Evolutionary conservation across 257 asterid genomes (phyloP).

Genomic region (Eucommia ulmoides): DNA sequence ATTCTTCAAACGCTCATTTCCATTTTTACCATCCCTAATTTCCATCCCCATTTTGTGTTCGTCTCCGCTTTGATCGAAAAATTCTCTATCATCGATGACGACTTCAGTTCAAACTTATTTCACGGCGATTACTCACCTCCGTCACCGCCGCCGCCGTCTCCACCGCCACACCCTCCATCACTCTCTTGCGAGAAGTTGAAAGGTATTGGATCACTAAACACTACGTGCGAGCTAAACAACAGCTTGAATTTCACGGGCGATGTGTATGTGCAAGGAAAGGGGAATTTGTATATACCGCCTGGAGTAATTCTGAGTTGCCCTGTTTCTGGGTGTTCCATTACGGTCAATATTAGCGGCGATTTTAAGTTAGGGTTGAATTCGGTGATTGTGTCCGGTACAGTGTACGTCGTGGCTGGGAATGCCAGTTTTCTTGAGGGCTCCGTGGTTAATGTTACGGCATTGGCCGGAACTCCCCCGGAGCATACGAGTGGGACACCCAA

Average conservation of each 20-base stretch:
- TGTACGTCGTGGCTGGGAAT: conserved; percentile 35
- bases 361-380: conserved; percentile 34
- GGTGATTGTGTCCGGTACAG: conserved; percentile 41
- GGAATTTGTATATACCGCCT: conserved; percentile 42
- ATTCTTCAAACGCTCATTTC: not conserved
- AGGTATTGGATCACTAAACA: conserved; percentile 67
- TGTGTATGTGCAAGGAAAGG: conserved; percentile 36
- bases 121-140: conserved; percentile 37
- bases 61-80: not conserved
- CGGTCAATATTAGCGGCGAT: conserved; percentile 45
- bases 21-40: not conserved
- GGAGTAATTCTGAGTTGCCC: conserved; percentile 54
- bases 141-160: conserved; percentile 51
- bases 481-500: conserved; percentile 51
- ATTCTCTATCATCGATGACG: conserved; percentile 12
- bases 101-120: conserved; percentile 8
- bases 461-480: conserved; percentile 40
- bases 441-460: conserved; percentile 47
- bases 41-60: not conserved
- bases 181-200: conserved; percentile 44
- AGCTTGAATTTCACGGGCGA: conserved; percentile 49
- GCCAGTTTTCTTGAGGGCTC: conserved; percentile 38
- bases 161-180: conserved; percentile 43
- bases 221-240: conserved; percentile 69
- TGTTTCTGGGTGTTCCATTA: conserved; percentile 36